Conservation (phyloP, 768 basidiomycete species). For the Dictyophora rubrovolvata region DNA sequence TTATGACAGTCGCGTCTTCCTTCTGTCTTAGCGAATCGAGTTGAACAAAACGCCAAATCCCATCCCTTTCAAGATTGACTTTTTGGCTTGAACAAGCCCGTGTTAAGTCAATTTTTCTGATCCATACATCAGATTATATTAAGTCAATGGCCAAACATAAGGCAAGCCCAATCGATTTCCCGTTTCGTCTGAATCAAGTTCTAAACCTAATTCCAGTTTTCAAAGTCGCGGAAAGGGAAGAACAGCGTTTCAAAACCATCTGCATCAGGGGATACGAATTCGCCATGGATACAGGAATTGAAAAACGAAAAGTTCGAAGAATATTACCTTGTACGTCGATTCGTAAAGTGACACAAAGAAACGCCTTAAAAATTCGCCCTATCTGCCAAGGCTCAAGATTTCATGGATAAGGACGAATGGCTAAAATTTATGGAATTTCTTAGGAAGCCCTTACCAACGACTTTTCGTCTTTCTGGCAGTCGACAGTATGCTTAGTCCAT, state of each 20-base stretch:
- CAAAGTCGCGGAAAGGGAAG: conserved; percentile 1
- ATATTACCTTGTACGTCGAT: conserved; percentile 29
- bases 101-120: neutral
- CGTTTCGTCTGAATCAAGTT: neutral
- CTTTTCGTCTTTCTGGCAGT: conserved; percentile 86
- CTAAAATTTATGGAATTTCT: conserved; percentile 54
- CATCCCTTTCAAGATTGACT: too few species aligned
- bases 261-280: neutral
- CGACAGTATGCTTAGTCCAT: conserved; percentile 48
- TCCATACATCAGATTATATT: neutral
- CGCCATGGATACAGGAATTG: conserved; percentile 4
- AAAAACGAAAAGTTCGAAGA: conserved; percentile 28
- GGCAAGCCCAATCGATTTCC: neutral
- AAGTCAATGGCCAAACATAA: conserved; percentile 2
- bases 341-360: too few species aligned
- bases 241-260: neutral
- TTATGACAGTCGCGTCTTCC: neutral
- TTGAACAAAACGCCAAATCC: neutral
- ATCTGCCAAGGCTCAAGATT: conserved; percentile 42
- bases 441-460: conserved; percentile 74
- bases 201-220: neutral
- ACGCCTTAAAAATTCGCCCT: too few species aligned
- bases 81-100: too few species aligned
- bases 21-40: neutral
- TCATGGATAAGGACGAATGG: conserved; percentile 77